These are phyloP conservation scores for Plasmodium cynomolgi DNA, from an alignment of 169 alveolate species.

Conservation along the genomic window DNA sequence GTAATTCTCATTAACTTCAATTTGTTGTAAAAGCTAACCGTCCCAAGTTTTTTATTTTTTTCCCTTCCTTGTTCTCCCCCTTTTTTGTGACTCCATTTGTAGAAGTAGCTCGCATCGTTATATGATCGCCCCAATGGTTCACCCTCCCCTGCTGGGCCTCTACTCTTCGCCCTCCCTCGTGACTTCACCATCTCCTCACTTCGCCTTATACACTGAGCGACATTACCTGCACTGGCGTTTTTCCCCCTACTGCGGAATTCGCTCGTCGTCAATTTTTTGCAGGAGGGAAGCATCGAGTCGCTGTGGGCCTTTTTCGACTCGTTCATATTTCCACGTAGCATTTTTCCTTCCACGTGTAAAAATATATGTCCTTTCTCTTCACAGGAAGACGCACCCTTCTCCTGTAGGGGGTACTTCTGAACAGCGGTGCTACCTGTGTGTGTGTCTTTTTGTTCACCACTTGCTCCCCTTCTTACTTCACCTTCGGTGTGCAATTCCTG, in stretches of 20 bases:
- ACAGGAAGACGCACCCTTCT: neutral
- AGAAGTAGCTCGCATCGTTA: neutral
- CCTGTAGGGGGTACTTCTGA: neutral
- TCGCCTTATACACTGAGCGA: neutral
- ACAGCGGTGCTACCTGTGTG: neutral
- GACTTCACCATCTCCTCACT: neutral
- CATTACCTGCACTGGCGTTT: neutral
- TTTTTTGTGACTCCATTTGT: constrained; percentile 21
- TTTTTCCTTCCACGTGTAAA: neutral
- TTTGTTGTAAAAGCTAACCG: neutral
- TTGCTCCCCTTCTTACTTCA: neutral
- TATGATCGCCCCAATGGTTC: neutral
- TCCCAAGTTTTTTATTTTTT: constrained; percentile 2
- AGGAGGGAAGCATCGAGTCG: neutral
- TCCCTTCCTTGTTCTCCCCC: neutral
- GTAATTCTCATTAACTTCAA: neutral
- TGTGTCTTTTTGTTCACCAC: neutral
- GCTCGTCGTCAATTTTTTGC: neutral
- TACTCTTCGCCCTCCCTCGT: neutral
- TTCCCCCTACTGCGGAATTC: neutral
- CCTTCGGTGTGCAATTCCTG: neutral
- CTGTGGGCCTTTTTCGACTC: neutral
- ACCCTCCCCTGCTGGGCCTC: neutral
- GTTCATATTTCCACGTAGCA: neutral
- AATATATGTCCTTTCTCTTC: neutral